Base-by-base conservation (phyloP, 768 basidiomycete species). In the Suillus subluteus region DNA sequence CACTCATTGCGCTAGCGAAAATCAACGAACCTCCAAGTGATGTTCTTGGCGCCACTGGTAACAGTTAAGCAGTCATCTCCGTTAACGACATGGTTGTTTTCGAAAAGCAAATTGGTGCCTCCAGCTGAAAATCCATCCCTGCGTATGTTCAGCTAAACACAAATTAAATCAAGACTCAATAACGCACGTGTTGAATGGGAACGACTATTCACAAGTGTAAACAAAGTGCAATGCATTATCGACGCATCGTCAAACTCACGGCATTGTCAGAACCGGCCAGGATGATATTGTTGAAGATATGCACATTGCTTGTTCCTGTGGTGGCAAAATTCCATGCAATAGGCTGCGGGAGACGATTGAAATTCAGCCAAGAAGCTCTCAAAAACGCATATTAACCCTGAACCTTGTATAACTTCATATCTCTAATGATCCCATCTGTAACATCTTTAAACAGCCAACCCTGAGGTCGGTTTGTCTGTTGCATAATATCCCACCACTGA, bases 11-110 rank as follows among this genome's bases (percentile, higher is more conserved):
- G 41, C 44, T 11, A 44, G 6, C 13, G 46, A 62, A 18, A 52
- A 30, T 62, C 15, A 13, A 66, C 71, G 18, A 32, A 81, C 82
- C 80, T 75, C 76, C 83, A 88, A 65, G 80, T 78, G 52, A 88
- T 85, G 65, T 87, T 84, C 66, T 82, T 84, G 3, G 86, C 84
- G 18, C 86, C 86, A 69, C 75, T 87, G 0, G 83, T 83, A 52
- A 88, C 85, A 4, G 88, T 85, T 26, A 89, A 71, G 61, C 88
- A 89, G 71, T 89, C 88, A 64, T 89, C 88, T 4, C 87, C 88
- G 63, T 88, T 89, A 59, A 81, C 78, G 48, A 90, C 77, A 66
- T 82, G 72, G 64, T 88, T 88, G 71, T 85, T 78, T 70, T 88
- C 88, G 67, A 89, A 87, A 2, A 88, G 76, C 68, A 88, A 72